phyloP scores from a whole-genome alignment of 129 eudicot genomes.

The Centrapalus pauciflorus region DNA sequence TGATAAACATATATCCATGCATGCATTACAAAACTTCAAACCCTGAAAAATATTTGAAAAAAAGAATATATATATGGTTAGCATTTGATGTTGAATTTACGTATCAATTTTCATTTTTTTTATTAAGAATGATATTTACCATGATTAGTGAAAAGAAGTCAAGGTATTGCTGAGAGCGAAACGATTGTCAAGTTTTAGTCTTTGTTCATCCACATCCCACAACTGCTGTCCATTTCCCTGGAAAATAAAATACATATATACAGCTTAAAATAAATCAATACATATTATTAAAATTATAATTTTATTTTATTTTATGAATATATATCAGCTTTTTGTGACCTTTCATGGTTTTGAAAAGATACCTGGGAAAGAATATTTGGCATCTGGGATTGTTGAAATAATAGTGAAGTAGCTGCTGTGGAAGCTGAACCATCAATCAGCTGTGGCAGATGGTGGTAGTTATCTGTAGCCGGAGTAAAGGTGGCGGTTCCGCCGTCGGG shows the following conservation, averaged over 20 bases:
- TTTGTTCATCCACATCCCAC: constrained; percentile 70
- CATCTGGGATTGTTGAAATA: constrained; percentile 50
- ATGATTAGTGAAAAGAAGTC: constrained; percentile 49
- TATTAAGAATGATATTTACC: background rate
- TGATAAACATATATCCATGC: constrained; percentile 11
- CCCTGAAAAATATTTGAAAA: constrained; percentile 12
- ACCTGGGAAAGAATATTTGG: constrained; percentile 54
- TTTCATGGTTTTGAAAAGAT: constrained; percentile 22
- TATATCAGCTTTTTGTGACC: background rate
- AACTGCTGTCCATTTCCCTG: constrained; percentile 67
- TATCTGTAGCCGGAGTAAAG: constrained; percentile 31
- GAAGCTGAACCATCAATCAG: constrained; percentile 36
- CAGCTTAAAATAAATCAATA: background rate
- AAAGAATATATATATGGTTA: background rate
- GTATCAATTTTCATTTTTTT: background rate
- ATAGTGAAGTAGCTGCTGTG: constrained; percentile 32
- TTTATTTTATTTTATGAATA: background rate
- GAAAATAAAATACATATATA: constrained; percentile 10
- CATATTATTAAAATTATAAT: background rate
- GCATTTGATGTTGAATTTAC: background rate
- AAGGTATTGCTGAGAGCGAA: constrained; percentile 60
- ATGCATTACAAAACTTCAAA: constrained; percentile 18
- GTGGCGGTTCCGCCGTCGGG: constrained; percentile 26
- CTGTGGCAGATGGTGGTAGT: constrained; percentile 33
- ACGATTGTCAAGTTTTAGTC: constrained; percentile 53